Base-by-base conservation (phyloP, 441 rosid genomes). In the Omphalea diandra region DNA sequence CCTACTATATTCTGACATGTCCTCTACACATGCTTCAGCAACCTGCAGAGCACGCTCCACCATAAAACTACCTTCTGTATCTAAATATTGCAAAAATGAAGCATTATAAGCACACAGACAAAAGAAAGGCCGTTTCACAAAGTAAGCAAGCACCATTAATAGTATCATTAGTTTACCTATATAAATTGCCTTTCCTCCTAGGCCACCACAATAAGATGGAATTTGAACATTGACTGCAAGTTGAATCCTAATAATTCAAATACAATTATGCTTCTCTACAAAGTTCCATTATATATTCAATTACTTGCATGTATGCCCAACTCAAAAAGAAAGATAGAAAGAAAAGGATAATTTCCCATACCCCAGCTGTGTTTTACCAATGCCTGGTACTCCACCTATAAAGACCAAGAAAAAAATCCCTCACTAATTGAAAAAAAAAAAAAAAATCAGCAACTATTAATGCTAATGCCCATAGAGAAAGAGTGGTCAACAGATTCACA, bases 311-410 rank as follows among this genome's bases (percentile, higher is more conserved):
- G 24, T 17, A 11, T 18, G 6, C 36, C 26, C 36, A 10, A 57
- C 12, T 58, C 59, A 41, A 27, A 63, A 63, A 52, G 14, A 70
- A 55, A 69, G 35, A 44, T 44, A 67, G 62, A 68, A 67, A 55
- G 35, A 73, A 29, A 80, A 38, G 69, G 71, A 55, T n/a, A 80
- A 69, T 8, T 63, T 66, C 46, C 17, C 79, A 67, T 86, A 90
- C 97, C 98, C 99, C 62, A 94, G 73, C 82, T 94, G 99, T 43
- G 99, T 94, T 86, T 94, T 94, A 76, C 98, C 97, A 55, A 94
- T 94, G 61, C 98, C 97, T 0, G 97, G 97, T 20, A 86, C 89
- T 11, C 98, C 98, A 80, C 98, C 98, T 90, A 73, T 24, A 76
- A 27, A 50, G 5, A 78, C 56, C 50, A 40, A 24, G 20, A 40